A percentile compares a stretch with the other conserved stretches of the same genome.
phyloP scores from a whole-genome alignment of 169 alveolate genomes.

The Plasmodium gonderi region DNA sequence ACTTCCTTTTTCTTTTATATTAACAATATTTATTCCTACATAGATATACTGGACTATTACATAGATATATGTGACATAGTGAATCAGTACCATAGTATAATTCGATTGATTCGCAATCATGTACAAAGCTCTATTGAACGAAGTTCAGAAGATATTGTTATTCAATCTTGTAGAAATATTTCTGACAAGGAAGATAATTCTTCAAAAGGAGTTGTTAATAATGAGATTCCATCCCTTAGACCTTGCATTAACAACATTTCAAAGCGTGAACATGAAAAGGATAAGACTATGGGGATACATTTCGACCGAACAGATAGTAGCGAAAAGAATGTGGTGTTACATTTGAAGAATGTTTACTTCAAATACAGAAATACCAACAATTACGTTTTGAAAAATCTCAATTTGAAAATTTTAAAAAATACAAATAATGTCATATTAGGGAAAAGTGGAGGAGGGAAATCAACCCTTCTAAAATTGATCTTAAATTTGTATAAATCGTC shows the following conservation, averaged over 20 bases:
- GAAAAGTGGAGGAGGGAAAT: slow-evolving; percentile 62
- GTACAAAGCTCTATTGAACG: too few relatives aligned
- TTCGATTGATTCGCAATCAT: neutral
- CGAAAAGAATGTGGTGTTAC: neutral
- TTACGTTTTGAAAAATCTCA: slow-evolving; percentile 45
- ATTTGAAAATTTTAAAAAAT: slow-evolving; percentile 29
- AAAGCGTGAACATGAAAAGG: neutral
- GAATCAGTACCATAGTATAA: slow-evolving; percentile 7
- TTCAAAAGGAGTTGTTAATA: too few relatives aligned
- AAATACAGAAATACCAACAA: neutral
- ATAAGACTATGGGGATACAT: neutral
- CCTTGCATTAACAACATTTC: too few relatives aligned
- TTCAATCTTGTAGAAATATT: too few relatives aligned
- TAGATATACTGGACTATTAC: slow-evolving; percentile 40
- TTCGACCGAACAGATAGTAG: neutral
- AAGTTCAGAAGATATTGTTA: too few relatives aligned
- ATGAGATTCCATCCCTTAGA: too few relatives aligned
- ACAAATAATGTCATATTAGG: slow-evolving; percentile 49
- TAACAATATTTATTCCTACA: slow-evolving; percentile 45
- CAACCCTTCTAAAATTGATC: slow-evolving; percentile 30
- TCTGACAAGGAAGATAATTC: too few relatives aligned
- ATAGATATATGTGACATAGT: slow-evolving; percentile 44
- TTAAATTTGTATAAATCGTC: slow-evolving; percentile 50
- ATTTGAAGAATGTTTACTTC: slow-evolving; percentile 22
- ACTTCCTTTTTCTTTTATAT: slow-evolving; percentile 56